These are phyloP conservation scores for Backusella australiensis DNA, from an alignment of 192 early-diverging fungal species.

Conservation along the genomic window DNA sequence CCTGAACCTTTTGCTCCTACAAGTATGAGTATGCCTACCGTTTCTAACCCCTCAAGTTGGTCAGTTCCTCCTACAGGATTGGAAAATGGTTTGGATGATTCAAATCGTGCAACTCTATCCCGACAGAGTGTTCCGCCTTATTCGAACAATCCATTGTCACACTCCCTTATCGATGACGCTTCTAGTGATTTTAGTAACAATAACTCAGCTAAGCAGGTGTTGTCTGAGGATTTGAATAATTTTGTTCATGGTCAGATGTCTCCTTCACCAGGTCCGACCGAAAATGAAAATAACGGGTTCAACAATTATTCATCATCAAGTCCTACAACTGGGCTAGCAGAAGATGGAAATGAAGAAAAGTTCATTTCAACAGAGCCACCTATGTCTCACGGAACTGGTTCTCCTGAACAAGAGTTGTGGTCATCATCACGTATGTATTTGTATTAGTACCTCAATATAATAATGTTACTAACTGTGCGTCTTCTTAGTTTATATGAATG, in stretches of 20 bases:
- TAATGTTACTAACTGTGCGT: neutral
- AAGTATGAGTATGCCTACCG: neutral
- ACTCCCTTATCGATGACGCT: neutral
- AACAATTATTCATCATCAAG: neutral
- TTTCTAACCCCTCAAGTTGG: neutral
- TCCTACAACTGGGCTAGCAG: neutral
- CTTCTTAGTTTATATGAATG: neutral
- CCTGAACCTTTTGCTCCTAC: neutral
- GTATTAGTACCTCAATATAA: neutral
- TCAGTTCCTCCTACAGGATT: neutral
- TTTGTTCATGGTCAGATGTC: conserved; percentile 2
- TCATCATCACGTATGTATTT: neutral
- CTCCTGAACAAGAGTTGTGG: neutral
- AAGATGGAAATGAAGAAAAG: neutral
- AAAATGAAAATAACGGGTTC: neutral
- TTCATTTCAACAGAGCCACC: neutral
- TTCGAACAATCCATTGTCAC: neutral
- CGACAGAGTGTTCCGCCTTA: conserved; percentile 12
- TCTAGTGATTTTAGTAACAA: neutral
- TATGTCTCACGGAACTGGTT: neutral
- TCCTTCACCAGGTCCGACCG: neutral
- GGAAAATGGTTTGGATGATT: neutral
- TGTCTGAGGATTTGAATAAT: neutral
- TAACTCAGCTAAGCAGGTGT: neutral
- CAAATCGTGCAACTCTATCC: neutral